Conservation (phyloP, 331 rosid genomes). For the Erythrophleum ivorense region DNA sequence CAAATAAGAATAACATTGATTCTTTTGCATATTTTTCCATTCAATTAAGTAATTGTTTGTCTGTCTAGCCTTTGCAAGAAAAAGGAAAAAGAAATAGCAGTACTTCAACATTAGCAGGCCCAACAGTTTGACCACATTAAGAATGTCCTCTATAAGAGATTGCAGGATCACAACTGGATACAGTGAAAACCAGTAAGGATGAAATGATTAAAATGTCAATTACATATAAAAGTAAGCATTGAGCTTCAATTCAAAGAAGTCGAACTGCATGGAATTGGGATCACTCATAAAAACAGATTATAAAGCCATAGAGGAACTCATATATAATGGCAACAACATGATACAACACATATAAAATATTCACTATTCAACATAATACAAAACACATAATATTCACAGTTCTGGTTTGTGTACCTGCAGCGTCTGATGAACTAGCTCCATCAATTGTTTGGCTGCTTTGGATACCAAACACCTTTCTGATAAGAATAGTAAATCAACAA, state of each 20-base stretch:
- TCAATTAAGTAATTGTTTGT: neutral
- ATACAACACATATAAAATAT: slow-evolving; percentile 15
- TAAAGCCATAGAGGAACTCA: neutral
- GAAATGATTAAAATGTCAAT: slow-evolving; percentile 4
- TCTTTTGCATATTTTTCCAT: neutral
- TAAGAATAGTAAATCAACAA: slow-evolving; percentile 75
- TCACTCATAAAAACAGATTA: neutral
- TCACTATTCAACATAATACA: slow-evolving; percentile 19
- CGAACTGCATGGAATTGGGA: slow-evolving; percentile 1
- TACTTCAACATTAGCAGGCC: neutral
- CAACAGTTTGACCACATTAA: neutral
- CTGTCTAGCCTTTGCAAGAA: neutral
- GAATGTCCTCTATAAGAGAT: slow-evolving; percentile 16
- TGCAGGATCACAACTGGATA: neutral
- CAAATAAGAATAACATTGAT: neutral
- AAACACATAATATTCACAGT: slow-evolving; percentile 11
- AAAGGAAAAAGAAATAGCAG: neutral
- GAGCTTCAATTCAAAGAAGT: slow-evolving; percentile 36
- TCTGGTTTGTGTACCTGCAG: slow-evolving; percentile 60
- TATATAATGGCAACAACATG: neutral
- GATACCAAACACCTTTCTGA: slow-evolving; percentile 90
- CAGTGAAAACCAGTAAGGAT: slow-evolving; percentile 24
- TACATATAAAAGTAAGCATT: neutral
- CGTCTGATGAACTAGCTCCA: slow-evolving; percentile 90
- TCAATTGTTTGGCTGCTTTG: slow-evolving; percentile 76